Percentiles rank a stretch among this genome's conserved stretches.
Evolutionary conservation across 805 yeast species (phyloP).

Genomic region (Monosporozyma servazzii): DNA sequence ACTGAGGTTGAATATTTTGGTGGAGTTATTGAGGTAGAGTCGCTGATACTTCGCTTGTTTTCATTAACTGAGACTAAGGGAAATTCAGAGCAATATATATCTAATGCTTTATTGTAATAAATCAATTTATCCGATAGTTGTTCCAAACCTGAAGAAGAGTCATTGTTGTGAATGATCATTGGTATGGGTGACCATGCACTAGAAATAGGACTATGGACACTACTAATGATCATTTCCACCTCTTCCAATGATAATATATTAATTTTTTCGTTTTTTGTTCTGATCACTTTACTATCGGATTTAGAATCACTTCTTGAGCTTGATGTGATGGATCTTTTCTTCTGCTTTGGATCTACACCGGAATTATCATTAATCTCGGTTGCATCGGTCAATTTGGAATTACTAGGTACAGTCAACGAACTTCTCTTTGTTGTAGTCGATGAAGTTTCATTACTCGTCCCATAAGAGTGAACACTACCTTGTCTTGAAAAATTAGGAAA

Average conservation of each 20-base stretch:
- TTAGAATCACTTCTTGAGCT: background rate
- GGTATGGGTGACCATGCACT: conserved; percentile 56
- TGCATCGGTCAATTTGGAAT: background rate
- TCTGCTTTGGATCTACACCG: background rate
- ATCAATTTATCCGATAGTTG: conserved; percentile 37
- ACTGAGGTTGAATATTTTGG: background rate
- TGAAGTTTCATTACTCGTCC: background rate
- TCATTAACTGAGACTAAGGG: conserved; percentile 41
- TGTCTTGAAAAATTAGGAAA: conserved; percentile 3
- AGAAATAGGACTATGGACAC: conserved; percentile 27
- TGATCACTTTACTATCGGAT: background rate
- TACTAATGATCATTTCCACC: conserved; percentile 31
- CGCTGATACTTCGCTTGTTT: background rate
- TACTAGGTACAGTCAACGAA: background rate
- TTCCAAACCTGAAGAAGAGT: background rate
- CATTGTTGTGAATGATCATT: conserved; percentile 32
- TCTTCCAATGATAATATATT: conserved; percentile 31
- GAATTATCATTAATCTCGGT: background rate
- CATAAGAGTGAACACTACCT: conserved; percentile 2
- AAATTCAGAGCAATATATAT: conserved; percentile 47
- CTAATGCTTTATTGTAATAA: conserved; percentile 51
- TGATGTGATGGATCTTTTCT: background rate
- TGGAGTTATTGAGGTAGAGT: background rate
- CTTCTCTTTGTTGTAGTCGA: background rate
- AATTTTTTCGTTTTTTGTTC: conserved; percentile 7